Conservation (phyloP, 495 filamentous ascomycete genomes). For the Neurospora discreta region DNA sequence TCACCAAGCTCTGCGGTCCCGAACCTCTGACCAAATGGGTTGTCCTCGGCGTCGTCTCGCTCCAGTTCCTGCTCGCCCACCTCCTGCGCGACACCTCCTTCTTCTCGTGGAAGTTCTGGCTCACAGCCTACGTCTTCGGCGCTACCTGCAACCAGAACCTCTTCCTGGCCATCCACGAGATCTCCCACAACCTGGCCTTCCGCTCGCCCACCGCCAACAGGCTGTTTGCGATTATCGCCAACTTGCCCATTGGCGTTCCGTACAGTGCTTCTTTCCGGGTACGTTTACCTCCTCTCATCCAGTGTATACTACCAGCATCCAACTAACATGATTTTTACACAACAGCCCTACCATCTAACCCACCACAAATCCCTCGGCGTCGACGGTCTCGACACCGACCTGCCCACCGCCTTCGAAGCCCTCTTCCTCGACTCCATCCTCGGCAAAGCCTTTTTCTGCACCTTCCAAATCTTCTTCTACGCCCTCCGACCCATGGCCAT, state of each 20-base stretch:
- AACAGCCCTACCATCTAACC: constrained; percentile 88
- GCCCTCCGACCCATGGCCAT: constrained; percentile 95
- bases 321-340: not conserved
- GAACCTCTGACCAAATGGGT: constrained; percentile 94
- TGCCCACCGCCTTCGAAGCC: constrained; percentile 86
- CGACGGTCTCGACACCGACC: constrained; percentile 89
- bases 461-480: constrained; percentile 99
- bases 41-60: constrained; percentile 69
- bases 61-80: constrained; percentile 74
- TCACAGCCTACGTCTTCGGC: constrained; percentile 82
- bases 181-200: constrained; percentile 96
- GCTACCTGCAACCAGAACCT: constrained; percentile 98
- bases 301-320: too few relatives aligned
- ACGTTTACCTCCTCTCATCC: constrained; percentile 9
- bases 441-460: constrained; percentile 98
- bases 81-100: constrained; percentile 68
- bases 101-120: constrained; percentile 72
- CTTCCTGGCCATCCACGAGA: constrained; percentile 98
- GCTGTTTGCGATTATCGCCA: constrained; percentile 81
- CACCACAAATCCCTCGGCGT: constrained; percentile 99
- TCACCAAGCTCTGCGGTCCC: constrained; percentile 93
- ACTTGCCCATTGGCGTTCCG: constrained; percentile 88
- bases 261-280: constrained; percentile 95
- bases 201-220: constrained; percentile 73
- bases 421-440: constrained; percentile 90